Evolutionary conservation across 2,329 filamentous ascomycete genomes (phyloP).

Genomic region (Akanthomyces lecanii): DNA sequence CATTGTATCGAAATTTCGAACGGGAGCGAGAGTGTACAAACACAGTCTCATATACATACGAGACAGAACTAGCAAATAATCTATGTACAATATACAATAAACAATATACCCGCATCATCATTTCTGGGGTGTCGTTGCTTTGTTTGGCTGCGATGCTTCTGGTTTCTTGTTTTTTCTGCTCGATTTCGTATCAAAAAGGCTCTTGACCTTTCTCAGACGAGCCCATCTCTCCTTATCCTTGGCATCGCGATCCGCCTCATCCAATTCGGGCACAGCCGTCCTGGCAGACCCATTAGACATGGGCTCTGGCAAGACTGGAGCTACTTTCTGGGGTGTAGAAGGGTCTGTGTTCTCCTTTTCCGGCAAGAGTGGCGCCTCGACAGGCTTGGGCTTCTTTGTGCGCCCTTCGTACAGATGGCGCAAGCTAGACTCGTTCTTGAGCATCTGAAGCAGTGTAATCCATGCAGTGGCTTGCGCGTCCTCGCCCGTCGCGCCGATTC

Average conservation of each 20-base stretch:
- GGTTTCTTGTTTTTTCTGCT: conserved; percentile 49
- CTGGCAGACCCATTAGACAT: background rate
- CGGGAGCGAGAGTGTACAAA: background rate
- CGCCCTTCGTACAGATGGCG: conserved; percentile 35
- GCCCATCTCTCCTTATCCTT: conserved; percentile 73
- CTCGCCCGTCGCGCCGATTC: conserved; percentile 29
- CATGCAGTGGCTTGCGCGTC: conserved; percentile 46
- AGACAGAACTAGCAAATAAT: conserved; percentile 6
- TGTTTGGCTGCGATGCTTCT: conserved; percentile 26
- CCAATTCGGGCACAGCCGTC: conserved; percentile 26
- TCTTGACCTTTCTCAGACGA: conserved; percentile 66
- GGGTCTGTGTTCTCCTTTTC: conserved; percentile 21
- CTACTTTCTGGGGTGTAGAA: conserved; percentile 20
- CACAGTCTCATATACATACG: background rate
- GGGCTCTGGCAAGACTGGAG: background rate
- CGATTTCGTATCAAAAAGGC: conserved; percentile 63
- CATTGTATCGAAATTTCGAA: background rate
- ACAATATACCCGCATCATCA: background rate
- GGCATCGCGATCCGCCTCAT: conserved; percentile 44
- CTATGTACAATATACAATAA: conserved; percentile 16
- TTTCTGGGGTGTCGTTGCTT: conserved; percentile 12
- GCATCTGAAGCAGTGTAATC: conserved; percentile 49
- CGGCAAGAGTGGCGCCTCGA: conserved; percentile 9
- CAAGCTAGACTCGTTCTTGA: conserved; percentile 57
- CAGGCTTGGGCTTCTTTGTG: conserved; percentile 24